Evolutionary conservation across 2,329 filamentous ascomycete genomes (phyloP).

Genomic region (Fonsecaea pedrosoi): DNA sequence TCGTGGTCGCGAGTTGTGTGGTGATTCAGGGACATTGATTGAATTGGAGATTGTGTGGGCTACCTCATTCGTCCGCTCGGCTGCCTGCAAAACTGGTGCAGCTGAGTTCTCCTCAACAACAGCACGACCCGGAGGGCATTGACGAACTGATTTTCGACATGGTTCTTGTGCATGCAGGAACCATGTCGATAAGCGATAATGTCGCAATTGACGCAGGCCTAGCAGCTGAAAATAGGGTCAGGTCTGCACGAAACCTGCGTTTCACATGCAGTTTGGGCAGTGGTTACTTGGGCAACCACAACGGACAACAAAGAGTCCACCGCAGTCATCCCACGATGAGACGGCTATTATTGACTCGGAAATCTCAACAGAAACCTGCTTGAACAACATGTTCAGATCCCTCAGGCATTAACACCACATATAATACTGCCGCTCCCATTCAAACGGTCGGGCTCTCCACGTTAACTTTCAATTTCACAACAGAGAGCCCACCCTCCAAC

Average conservation of each 20-base stretch:
- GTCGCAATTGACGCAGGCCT: conserved; percentile 8
- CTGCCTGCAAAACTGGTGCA: neutral
- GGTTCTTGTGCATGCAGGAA: conserved; percentile 13
- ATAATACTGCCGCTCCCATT: conserved; percentile 32
- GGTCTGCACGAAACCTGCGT: conserved; percentile 13
- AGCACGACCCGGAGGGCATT: neutral
- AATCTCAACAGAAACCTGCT: conserved; percentile 19
- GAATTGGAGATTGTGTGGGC: conserved; percentile 14
- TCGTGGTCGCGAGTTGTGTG: conserved; percentile 14
- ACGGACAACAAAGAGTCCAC: conserved; percentile 24
- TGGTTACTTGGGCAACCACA: conserved; percentile 28
- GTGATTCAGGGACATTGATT: conserved; percentile 18
- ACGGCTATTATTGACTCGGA: conserved; percentile 8
- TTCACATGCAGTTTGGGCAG: conserved; percentile 14
- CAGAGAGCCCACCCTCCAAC: conserved; percentile 13
- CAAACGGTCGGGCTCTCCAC: conserved; percentile 8
- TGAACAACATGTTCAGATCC: conserved; percentile 20
- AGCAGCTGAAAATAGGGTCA: neutral
- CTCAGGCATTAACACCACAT: conserved; percentile 17
- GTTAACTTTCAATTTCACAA: neutral
- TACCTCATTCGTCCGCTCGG: conserved; percentile 8
- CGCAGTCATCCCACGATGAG: conserved; percentile 13
- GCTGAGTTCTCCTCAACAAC: neutral
- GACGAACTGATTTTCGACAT: conserved; percentile 14
- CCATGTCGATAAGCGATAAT: conserved; percentile 13